phyloP scores from a whole-genome alignment of 108 stramenopile species.

The Nitzschia sp. region DNA sequence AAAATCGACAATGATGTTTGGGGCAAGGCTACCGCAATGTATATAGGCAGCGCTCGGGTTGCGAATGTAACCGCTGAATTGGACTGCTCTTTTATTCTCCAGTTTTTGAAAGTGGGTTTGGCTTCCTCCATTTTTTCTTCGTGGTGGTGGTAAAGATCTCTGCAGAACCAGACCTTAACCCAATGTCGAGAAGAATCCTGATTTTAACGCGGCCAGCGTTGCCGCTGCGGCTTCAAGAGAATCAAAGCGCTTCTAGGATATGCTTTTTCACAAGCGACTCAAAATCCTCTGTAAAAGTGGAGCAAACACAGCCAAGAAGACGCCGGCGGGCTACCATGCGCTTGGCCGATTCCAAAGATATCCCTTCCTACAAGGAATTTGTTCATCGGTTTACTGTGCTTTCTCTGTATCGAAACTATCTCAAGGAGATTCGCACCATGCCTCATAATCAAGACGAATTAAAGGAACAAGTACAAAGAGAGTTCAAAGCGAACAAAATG shows the following conservation, averaged over 20 bases:
- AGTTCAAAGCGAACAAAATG: slow-evolving; percentile 55
- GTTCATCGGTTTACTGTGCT: slow-evolving; percentile 65
- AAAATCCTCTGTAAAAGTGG: background rate
- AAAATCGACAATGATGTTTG: no score
- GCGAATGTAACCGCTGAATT: no score
- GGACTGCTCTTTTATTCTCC: no score
- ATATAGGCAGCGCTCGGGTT: no score
- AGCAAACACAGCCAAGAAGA: slow-evolving; percentile 12
- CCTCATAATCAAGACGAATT: slow-evolving; percentile 35
- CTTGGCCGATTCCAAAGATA: slow-evolving; percentile 6
- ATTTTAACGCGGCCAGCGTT: no score
- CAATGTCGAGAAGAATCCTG: no score
- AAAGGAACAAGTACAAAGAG: slow-evolving; percentile 28
- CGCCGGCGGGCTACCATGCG: slow-evolving; percentile 5
- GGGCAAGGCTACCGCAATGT: no score
- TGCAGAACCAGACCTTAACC: no score
- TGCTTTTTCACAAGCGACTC: slow-evolving; percentile 5
- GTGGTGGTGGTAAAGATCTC: no score
- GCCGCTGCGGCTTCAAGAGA: background rate
- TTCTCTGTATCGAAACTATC: slow-evolving; percentile 64
- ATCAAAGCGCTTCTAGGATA: background rate
- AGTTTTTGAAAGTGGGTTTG: no score
- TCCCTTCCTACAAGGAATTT: slow-evolving; percentile 76
- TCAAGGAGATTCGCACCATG: slow-evolving; percentile 49
- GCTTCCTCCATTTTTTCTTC: no score